A percentile compares a stretch with the other conserved stretches of the same genome.
Evolutionary conservation across 2,329 filamentous ascomycete genomes (phyloP).

Genomic region (Scopulariopsis brevicaulis): DNA sequence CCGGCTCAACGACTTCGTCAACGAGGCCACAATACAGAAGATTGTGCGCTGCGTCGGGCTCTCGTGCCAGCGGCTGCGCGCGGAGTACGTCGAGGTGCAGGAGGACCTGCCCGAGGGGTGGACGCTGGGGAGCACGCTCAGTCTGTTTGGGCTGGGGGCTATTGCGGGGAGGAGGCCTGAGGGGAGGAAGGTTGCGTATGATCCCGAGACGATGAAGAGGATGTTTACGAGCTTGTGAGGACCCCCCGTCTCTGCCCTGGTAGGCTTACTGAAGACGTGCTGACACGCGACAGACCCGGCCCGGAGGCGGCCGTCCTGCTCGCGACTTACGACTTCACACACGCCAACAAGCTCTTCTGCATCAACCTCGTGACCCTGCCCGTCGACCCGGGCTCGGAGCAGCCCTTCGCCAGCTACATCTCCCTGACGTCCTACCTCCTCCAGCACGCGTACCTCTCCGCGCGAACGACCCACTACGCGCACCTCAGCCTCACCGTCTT

Average conservation of each 20-base stretch:
- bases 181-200: slow-evolving; percentile 43
- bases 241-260: neutral
- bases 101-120: slow-evolving; percentile 87
- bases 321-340: slow-evolving; percentile 83
- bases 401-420: slow-evolving; percentile 70
- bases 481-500: slow-evolving; percentile 78
- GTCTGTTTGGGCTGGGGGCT: slow-evolving; percentile 71
- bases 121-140: slow-evolving; percentile 70
- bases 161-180: slow-evolving; percentile 58
- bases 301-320: slow-evolving; percentile 71
- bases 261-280: neutral
- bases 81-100: slow-evolving; percentile 73
- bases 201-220: slow-evolving; percentile 70
- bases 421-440: slow-evolving; percentile 88
- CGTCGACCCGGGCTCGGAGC: slow-evolving; percentile 53
- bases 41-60: slow-evolving; percentile 67
- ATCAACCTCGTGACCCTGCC: slow-evolving; percentile 63
- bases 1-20: slow-evolving; percentile 89
- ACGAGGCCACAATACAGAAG: slow-evolving; percentile 75
- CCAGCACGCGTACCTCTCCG: slow-evolving; percentile 81
- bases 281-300: slow-evolving; percentile 48
- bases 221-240: slow-evolving; percentile 71
- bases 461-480: slow-evolving; percentile 68
- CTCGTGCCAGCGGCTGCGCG: slow-evolving; percentile 56
- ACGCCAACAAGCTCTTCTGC: slow-evolving; percentile 92